Conservation (phyloP, 2,329 filamentous ascomycete genomes). For the Aspergillus arachidicola region DNA sequence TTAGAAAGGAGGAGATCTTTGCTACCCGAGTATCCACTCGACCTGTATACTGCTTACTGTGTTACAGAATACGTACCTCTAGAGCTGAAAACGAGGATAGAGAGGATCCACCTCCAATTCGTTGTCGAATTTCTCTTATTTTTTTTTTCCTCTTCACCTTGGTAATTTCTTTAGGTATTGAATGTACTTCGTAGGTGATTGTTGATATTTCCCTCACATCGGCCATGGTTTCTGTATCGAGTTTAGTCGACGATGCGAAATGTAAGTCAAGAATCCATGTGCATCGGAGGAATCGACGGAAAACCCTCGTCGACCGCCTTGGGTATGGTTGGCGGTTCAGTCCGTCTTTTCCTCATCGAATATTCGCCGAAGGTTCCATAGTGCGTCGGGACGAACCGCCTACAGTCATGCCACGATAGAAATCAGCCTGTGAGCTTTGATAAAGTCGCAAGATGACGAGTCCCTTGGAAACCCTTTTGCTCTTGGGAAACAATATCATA, state of each 20-base stretch:
- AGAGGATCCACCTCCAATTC: too few species aligned
- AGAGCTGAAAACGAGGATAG: too few species aligned
- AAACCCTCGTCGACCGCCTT: not conserved
- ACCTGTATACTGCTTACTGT: too few species aligned
- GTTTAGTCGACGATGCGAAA: not conserved
- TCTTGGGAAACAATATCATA: not conserved
- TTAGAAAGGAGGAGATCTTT: too few species aligned
- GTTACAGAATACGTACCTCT: too few species aligned
- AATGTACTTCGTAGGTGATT: too few species aligned
- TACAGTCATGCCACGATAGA: not conserved
- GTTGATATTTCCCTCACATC: not conserved
- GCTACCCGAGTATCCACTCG: not conserved
- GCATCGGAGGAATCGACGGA: not conserved
- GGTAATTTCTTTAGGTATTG: too few species aligned
- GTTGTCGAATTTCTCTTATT: too few species aligned
- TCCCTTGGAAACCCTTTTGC: not conserved
- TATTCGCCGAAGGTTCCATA: constrained; percentile 3
- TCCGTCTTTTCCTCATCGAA: not conserved
- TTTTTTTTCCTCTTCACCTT: too few species aligned
- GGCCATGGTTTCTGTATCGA: not conserved
- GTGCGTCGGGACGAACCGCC: constrained; percentile 10
- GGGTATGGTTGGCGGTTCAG: not conserved
- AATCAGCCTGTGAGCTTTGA: constrained; percentile 4
- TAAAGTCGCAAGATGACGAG: constrained; percentile 7
- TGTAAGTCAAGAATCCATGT: not conserved